Evolutionary conservation across 345 rosid species (phyloP).

Genomic region (Anastatica hierochuntica): DNA sequence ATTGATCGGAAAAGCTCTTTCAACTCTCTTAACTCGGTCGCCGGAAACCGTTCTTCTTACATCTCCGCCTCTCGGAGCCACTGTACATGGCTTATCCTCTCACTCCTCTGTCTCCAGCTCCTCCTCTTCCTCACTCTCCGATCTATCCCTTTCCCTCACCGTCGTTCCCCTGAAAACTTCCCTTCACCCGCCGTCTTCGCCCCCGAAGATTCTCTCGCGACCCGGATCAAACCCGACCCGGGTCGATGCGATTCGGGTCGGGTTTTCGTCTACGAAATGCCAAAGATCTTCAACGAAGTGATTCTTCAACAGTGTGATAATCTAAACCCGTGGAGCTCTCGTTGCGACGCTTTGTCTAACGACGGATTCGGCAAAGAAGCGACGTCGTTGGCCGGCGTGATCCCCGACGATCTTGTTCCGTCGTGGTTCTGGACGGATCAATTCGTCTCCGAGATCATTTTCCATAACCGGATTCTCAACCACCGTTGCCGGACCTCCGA

Average conservation of each 20-base stretch:
- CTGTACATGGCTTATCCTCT: constrained; percentile 52
- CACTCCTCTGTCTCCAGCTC: constrained; percentile 52
- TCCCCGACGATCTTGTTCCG: constrained; percentile 53
- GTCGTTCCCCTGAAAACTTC: too few species aligned
- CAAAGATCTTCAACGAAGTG: constrained; percentile 57
- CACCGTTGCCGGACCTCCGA: constrained; percentile 66
- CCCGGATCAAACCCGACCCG: background rate
- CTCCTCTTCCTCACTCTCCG: constrained; percentile 47
- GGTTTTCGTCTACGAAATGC: constrained; percentile 72
- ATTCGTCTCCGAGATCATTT: constrained; percentile 69
- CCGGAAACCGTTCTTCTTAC: constrained; percentile 24
- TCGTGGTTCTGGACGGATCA: constrained; percentile 97
- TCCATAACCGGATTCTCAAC: constrained; percentile 65
- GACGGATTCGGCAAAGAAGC: constrained; percentile 65
- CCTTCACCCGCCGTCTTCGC: too few species aligned
- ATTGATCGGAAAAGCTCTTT: constrained; percentile 36
- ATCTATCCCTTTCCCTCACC: constrained; percentile 35
- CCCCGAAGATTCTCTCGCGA: background rate
- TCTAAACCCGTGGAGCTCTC: constrained; percentile 82
- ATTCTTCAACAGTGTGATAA: constrained; percentile 53
- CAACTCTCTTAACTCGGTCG: constrained; percentile 22
- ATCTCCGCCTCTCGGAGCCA: constrained; percentile 30
- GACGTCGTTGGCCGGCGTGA: constrained; percentile 32
- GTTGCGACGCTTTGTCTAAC: constrained; percentile 63
- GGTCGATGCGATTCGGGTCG: constrained; percentile 42